Conservation (phyloP, 768 basidiomycete species). For the Boletus pseudo-olivaceus region DNA sequence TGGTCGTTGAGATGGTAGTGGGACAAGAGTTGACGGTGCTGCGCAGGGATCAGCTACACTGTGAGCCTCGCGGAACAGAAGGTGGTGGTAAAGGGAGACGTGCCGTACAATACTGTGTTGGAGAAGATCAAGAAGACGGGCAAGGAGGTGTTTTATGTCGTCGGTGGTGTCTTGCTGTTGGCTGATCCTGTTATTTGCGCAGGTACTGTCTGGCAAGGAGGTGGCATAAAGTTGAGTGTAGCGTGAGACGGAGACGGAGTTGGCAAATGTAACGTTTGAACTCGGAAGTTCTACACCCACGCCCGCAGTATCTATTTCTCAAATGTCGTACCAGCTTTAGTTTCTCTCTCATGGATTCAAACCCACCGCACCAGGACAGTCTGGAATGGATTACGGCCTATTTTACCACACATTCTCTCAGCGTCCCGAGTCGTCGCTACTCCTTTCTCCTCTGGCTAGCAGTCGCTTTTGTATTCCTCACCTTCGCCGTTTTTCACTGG, state of each 20-base stretch:
- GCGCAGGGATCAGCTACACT: conserved; percentile 38
- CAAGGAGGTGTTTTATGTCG: conserved; percentile 59
- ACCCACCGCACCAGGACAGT: conserved; percentile 42
- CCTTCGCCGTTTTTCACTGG: conserved; percentile 42
- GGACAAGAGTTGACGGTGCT: neutral
- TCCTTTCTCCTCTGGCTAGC: conserved; percentile 59
- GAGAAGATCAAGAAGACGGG: conserved; percentile 88
- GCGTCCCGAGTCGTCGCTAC: conserved; percentile 49
- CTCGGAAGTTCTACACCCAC: no score
- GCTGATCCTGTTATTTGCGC: neutral
- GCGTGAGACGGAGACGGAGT: no score
- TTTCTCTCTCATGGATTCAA: conserved; percentile 35
- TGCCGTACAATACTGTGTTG: conserved; percentile 61
- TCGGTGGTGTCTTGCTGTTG: neutral
- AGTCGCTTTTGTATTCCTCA: conserved; percentile 40
- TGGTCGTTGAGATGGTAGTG: neutral
- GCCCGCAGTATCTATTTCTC: neutral
- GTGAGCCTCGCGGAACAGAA: conserved; percentile 68
- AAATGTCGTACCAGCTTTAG: neutral
- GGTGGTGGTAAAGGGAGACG: conserved; percentile 62
- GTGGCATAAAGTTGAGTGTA: neutral
- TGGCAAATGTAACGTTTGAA: no score
- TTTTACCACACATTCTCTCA: conserved; percentile 53
- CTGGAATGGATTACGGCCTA: conserved; percentile 56
- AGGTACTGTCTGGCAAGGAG: conserved; percentile 46